Evolutionary conservation across 306 rosid species (phyloP).

Genomic region (Datisca glomerata): DNA sequence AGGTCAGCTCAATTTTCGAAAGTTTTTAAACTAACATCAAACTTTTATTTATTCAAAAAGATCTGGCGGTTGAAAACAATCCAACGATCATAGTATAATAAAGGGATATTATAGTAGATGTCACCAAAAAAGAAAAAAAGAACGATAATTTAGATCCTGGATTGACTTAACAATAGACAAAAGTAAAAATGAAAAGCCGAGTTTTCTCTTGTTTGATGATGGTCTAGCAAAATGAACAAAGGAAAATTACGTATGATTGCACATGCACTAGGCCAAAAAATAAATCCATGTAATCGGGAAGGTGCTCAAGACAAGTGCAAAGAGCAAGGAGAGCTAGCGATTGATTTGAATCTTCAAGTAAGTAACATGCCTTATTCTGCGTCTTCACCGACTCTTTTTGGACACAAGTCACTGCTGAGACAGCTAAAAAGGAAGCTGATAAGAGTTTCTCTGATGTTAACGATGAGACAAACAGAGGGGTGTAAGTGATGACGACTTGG

Average conservation of each 20-base stretch:
- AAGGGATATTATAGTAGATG: too few relatives aligned
- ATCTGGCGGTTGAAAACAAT: too few relatives aligned
- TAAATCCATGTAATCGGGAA: constrained; percentile 31
- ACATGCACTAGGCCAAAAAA: constrained; percentile 84
- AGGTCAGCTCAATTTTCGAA: too few relatives aligned
- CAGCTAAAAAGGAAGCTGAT: constrained; percentile 22
- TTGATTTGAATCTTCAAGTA: constrained; percentile 21
- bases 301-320: constrained; percentile 17
- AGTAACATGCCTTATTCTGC: constrained; percentile 19
- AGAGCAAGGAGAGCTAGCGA: constrained; percentile 19
- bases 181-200: constrained; percentile 54
- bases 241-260: constrained; percentile 99
- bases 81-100: too few relatives aligned
- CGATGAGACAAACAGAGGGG: constrained; percentile 31
- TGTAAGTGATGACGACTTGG: constrained; percentile 34
- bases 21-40: too few relatives aligned
- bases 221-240: too few relatives aligned
- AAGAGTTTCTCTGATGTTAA: constrained; percentile 15
- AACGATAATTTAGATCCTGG: too few relatives aligned
- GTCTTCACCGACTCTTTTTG: constrained; percentile 19
- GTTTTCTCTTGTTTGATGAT: constrained; percentile 79
- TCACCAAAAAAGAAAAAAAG: too few relatives aligned
- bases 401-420: constrained; percentile 8
- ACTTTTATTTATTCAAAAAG: too few relatives aligned
- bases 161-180: constrained; percentile 70